Conservation (phyloP, 2,329 filamentous ascomycete genomes). For the Calonectria crousiana region DNA sequence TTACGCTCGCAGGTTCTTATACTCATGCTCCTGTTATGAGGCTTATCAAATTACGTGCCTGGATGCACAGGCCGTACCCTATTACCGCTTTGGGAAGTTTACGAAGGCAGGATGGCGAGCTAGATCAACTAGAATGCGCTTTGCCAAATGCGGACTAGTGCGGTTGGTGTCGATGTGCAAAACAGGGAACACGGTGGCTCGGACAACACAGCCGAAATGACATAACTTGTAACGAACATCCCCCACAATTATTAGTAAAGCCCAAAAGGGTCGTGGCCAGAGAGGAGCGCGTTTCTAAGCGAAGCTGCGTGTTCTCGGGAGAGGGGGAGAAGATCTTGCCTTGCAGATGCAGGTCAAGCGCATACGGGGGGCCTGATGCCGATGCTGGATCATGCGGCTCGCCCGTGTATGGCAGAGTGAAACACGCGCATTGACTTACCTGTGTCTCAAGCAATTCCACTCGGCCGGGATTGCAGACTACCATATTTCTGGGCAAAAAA, state of each 20-base stretch:
- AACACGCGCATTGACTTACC: neutral
- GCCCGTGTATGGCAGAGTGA: neutral
- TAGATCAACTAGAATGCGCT: neutral
- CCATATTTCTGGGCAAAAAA: neutral
- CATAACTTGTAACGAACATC: neutral
- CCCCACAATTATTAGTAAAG: conserved; percentile 11
- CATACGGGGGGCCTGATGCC: neutral
- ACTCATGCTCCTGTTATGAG: neutral
- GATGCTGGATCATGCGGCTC: neutral
- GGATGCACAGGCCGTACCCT: neutral
- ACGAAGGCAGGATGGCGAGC: neutral
- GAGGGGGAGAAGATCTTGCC: neutral
- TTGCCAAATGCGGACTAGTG: neutral
- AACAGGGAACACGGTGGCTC: neutral
- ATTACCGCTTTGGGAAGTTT: conserved; percentile 11
- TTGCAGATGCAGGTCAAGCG: neutral
- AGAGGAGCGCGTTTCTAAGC: neutral
- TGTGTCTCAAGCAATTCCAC: neutral
- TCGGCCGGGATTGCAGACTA: neutral
- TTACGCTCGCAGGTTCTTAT: neutral
- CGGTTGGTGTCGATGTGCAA: neutral
- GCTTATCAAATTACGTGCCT: neutral
- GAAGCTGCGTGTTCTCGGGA: neutral
- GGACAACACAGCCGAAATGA: conserved; percentile 4
- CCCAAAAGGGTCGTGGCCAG: neutral